These are phyloP conservation scores for Scheffersomyces spartinae DNA, from an alignment of 805 yeast species.

Conservation along the genomic window DNA sequence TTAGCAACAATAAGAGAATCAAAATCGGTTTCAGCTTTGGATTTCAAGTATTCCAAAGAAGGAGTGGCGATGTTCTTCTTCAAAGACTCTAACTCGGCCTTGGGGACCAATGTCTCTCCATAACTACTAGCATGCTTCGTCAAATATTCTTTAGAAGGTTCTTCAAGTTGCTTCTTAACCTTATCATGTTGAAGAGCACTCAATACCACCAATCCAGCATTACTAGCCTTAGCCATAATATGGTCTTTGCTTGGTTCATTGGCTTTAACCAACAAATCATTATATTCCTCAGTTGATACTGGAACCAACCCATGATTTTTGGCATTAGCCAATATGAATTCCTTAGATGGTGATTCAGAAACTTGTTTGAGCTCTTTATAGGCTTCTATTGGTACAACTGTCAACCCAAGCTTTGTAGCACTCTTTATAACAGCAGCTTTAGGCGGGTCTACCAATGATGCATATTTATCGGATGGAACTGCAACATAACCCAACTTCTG, in stretches of 20 bases:
- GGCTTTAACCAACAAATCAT: conserved; percentile 5
- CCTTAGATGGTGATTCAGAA: conserved; percentile 5
- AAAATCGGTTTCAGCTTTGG: conserved; percentile 7
- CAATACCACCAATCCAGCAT: background rate
- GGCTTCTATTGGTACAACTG: conserved; percentile 7
- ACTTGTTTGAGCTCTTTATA: conserved; percentile 4
- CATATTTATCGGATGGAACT: background rate
- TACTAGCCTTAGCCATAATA: conserved; percentile 2
- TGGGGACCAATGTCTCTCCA: conserved; percentile 8
- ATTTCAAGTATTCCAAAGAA: conserved; percentile 12
- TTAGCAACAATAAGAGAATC: too few relatives aligned
- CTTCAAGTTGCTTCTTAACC: conserved; percentile 1
- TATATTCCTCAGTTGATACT: conserved; percentile 1
- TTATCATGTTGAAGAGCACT: conserved; percentile 1
- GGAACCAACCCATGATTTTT: conserved; percentile 9
- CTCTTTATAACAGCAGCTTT: background rate
- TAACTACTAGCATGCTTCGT: conserved; percentile 9
- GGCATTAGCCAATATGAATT: conserved; percentile 1
- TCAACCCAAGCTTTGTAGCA: conserved; percentile 3
- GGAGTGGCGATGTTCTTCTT: conserved; percentile 13
- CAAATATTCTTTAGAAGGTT: conserved; percentile 9
- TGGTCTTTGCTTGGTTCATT: conserved; percentile 4
- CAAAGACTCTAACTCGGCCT: conserved; percentile 8
- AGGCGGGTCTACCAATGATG: background rate
- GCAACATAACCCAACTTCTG: background rate